A percentile compares a stretch with the other conserved stretches of the same genome.
These are phyloP conservation scores for Heliamphora exappendiculata DNA, from an alignment of 148 eudicot genomes.

Conservation along the genomic window DNA sequence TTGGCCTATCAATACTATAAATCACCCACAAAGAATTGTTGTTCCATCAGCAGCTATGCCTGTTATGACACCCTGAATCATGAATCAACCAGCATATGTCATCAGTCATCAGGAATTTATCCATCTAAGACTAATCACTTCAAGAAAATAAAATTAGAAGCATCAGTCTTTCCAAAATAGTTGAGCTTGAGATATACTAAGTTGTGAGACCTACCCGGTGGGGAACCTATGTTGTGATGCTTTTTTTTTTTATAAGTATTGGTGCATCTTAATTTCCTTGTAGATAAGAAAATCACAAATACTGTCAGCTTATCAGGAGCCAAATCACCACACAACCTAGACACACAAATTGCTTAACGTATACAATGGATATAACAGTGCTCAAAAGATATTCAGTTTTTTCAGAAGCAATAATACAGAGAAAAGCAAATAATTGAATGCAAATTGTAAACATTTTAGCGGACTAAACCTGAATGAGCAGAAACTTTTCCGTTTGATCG, in stretches of 20 bases:
- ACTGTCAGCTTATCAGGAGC: not conserved
- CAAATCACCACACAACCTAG: not conserved
- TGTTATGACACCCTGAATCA: not conserved
- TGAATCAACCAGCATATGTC: not conserved
- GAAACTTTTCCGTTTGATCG: slow-evolving; percentile 24
- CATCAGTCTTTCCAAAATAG: not conserved
- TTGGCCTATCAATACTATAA: not conserved
- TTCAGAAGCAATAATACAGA: not conserved
- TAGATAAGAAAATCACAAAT: not conserved
- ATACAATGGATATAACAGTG: not conserved
- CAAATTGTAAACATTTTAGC: not conserved
- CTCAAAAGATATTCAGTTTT: not conserved
- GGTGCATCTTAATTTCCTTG: not conserved
- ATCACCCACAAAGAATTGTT: not conserved
- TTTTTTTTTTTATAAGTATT: not conserved
- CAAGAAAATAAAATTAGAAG: not conserved
- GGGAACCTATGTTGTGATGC: not conserved
- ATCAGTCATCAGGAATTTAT: not conserved
- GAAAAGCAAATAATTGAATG: not conserved
- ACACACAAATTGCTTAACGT: not conserved
- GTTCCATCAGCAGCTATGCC: not conserved
- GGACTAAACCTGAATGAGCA: slow-evolving; percentile 47
- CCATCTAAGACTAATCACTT: not conserved
- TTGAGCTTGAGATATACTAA: not conserved
- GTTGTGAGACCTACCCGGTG: too few relatives aligned